phyloP scores from a whole-genome alignment of 805 yeast species.

The Kodamaea neixiangensis region DNA sequence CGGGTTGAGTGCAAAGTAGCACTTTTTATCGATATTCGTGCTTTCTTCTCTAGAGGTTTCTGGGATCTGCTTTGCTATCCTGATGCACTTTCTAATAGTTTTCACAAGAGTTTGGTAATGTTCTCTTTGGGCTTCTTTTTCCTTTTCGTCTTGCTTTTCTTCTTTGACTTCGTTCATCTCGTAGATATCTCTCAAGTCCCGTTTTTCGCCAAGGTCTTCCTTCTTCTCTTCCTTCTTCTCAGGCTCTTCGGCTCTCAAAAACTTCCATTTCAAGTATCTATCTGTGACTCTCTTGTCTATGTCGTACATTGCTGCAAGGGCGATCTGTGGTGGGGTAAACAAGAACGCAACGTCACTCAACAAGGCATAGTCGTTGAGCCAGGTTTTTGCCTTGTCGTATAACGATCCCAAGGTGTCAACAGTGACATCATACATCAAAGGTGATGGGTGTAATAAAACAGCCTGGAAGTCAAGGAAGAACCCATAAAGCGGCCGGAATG shows the following conservation, averaged over 20 bases:
- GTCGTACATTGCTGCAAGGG: conserved; percentile 78
- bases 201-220: conserved; percentile 9
- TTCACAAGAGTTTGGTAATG: conserved; percentile 48
- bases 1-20: conserved; percentile 66
- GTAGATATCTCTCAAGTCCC: conserved; percentile 8
- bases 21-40: conserved; percentile 60
- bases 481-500: conserved; percentile 89
- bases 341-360: conserved; percentile 74
- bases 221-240: conserved; percentile 9
- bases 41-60: conserved; percentile 63
- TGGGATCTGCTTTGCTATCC: conserved; percentile 40
- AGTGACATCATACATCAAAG: conserved; percentile 46
- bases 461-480: conserved; percentile 87
- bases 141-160: conserved; percentile 12
- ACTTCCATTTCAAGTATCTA: conserved; percentile 67
- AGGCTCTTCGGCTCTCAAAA: conserved; percentile 28
- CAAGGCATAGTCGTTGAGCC: conserved; percentile 63
- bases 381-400: conserved; percentile 68
- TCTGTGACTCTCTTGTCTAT: conserved; percentile 64
- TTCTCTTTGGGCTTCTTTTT: conserved; percentile 18
- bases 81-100: conserved; percentile 52
- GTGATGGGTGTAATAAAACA: conserved; percentile 43
- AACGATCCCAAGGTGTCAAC: conserved; percentile 60
- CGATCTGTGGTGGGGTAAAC: conserved; percentile 94
- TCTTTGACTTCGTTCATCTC: conserved; percentile 15